Evolutionary conservation across 768 basidiomycete genomes (phyloP).

Genomic region (Tylopilus cervinicoccineus): DNA sequence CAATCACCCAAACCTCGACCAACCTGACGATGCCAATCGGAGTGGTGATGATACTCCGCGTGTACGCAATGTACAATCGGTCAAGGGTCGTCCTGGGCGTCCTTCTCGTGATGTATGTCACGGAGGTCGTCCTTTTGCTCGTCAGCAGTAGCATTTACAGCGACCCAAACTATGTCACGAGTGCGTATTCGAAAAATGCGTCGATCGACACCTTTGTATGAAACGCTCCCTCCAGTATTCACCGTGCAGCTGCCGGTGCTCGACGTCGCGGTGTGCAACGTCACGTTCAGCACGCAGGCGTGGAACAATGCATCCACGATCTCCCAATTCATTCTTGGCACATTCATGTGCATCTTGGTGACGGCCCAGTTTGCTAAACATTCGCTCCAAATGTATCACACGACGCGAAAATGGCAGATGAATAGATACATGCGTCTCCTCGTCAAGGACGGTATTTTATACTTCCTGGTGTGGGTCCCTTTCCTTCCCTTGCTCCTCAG

Average conservation of each 20-base stretch:
- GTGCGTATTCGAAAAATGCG: neutral
- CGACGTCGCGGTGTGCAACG: neutral
- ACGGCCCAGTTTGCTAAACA: neutral
- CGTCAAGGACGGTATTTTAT: neutral
- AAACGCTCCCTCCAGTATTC: neutral
- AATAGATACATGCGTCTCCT: neutral
- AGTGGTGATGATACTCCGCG: conserved; percentile 1
- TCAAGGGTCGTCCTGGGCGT: conserved; percentile 1
- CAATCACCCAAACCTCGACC: too few relatives aligned
- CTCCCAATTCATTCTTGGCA: neutral
- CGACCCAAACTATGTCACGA: neutral
- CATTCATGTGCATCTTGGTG: neutral
- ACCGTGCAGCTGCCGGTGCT: neutral
- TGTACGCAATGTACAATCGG: neutral
- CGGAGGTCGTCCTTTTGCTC: neutral
- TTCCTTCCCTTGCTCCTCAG: neutral
- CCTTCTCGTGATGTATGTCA: conserved; percentile 1
- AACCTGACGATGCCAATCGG: neutral
- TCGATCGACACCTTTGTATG: too few relatives aligned
- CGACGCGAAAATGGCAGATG: neutral
- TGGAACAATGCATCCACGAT: neutral
- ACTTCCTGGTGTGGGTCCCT: neutral
- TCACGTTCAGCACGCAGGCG: neutral
- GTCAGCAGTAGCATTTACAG: neutral
- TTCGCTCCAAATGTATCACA: neutral